Percentiles rank a stretch among this genome's conserved stretches.
Evolutionary conservation across 257 asterid species (phyloP).

Genomic region (Catharanthus roseus): DNA sequence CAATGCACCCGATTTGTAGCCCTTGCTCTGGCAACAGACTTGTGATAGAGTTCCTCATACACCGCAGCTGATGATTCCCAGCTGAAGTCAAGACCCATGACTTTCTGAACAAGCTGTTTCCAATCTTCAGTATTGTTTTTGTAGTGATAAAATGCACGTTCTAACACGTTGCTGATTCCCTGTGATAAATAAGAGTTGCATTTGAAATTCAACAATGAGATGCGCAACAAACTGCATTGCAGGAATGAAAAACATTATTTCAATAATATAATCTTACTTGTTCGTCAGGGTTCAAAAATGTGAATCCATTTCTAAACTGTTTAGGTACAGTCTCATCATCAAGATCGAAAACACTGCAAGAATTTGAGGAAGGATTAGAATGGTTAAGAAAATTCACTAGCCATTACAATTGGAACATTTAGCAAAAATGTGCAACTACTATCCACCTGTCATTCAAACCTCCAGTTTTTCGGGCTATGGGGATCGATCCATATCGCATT

Average conservation of each 20-base stretch:
- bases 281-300: slow-evolving; percentile 75
- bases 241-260: background rate
- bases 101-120: slow-evolving; percentile 71
- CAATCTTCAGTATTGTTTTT: slow-evolving; percentile 48
- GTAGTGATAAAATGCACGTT: slow-evolving; percentile 67
- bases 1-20: slow-evolving; percentile 12
- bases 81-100: slow-evolving; percentile 82
- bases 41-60: slow-evolving; percentile 80
- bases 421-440: slow-evolving; percentile 9
- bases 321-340: slow-evolving; percentile 70
- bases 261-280: slow-evolving; percentile 35
- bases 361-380: no score
- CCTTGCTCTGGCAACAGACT: slow-evolving; percentile 66
- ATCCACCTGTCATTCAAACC: slow-evolving; percentile 90
- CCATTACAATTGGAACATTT: background rate
- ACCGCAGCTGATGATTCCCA: slow-evolving; percentile 80
- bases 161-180: slow-evolving; percentile 64
- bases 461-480: slow-evolving; percentile 88
- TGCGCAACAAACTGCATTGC: background rate
- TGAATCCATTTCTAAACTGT: slow-evolving; percentile 82
- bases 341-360: slow-evolving; percentile 82
- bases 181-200: slow-evolving; percentile 17
- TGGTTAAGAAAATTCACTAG: slow-evolving; percentile 13
- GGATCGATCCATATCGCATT: slow-evolving; percentile 93
- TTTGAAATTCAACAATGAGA: background rate